phyloP scores from a whole-genome alignment of 305 asterid genomes.

The Solanum chacoense region DNA sequence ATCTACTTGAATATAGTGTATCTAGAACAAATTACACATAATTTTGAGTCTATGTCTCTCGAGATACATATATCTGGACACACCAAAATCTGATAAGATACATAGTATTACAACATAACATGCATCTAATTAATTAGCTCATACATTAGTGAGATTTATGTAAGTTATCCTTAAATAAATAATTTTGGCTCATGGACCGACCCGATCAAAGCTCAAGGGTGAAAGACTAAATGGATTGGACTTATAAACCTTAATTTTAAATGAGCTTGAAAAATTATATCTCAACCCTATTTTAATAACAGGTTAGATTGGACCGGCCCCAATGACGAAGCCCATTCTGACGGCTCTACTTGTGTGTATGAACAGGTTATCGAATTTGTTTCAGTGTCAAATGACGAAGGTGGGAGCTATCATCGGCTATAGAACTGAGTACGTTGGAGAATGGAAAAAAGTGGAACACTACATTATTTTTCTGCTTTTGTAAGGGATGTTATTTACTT shows the following conservation, averaged over 20 bases:
- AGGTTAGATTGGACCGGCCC: too few relatives aligned
- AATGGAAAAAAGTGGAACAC: background rate
- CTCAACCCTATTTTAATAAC: background rate
- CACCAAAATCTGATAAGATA: background rate
- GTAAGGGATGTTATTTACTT: background rate
- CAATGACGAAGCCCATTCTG: too few relatives aligned
- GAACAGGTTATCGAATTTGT: too few relatives aligned
- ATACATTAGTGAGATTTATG: background rate
- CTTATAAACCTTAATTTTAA: background rate
- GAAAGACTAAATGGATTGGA: background rate
- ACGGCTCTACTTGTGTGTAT: background rate
- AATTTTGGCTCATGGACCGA: background rate
- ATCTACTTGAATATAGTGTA: background rate
- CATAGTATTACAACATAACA: too few relatives aligned
- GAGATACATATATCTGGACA: background rate
- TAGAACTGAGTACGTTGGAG: background rate
- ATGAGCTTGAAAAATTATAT: background rate
- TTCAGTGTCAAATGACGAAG: too few relatives aligned
- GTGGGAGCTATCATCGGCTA: background rate
- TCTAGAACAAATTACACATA: too few relatives aligned
- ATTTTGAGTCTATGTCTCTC: too few relatives aligned
- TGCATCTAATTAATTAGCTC: background rate
- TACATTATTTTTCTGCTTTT: background rate
- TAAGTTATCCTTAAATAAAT: background rate
- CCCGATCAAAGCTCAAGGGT: background rate